phyloP scores from a whole-genome alignment of 768 basidiomycete species.

The Cubamyces sp. region DNA sequence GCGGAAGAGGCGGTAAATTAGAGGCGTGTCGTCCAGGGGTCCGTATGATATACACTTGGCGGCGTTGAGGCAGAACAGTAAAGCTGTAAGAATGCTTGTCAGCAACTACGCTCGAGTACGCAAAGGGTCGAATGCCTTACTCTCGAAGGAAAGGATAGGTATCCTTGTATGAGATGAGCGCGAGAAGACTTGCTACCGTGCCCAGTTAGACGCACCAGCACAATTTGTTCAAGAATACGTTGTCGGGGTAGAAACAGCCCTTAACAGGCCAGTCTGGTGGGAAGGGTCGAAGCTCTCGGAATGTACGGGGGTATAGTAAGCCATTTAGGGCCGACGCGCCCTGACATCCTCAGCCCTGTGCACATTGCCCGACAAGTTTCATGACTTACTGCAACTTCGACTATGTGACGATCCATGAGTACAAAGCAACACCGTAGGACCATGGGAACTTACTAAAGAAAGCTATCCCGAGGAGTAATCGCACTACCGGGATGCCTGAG shows the following conservation, averaged over 20 bases:
- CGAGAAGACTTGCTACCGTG: not conserved
- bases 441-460: not conserved
- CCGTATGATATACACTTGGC: slow-evolving; percentile 25
- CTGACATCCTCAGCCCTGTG: not conserved
- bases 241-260: slow-evolving; percentile 14
- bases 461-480: not conserved
- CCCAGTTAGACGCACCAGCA: slow-evolving; percentile 14
- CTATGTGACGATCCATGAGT: not conserved
- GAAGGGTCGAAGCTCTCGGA: slow-evolving; percentile 1
- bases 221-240: not conserved
- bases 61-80: slow-evolving; percentile 23
- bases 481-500: not conserved
- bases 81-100: slow-evolving; percentile 3
- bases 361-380: too few species aligned
- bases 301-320: not conserved
- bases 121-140: not conserved
- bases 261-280: slow-evolving; percentile 18
- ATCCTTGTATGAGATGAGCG: slow-evolving; percentile 1
- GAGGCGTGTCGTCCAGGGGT: slow-evolving; percentile 18
- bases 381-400: slow-evolving; percentile 7
- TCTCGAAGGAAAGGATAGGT: slow-evolving; percentile 21
- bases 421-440: not conserved
- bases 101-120: not conserved
- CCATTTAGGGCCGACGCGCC: not conserved
- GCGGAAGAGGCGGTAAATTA: slow-evolving; percentile 22